phyloP scores from a whole-genome alignment of 306 rosid species.

The Cucurbita maxima region DNA sequence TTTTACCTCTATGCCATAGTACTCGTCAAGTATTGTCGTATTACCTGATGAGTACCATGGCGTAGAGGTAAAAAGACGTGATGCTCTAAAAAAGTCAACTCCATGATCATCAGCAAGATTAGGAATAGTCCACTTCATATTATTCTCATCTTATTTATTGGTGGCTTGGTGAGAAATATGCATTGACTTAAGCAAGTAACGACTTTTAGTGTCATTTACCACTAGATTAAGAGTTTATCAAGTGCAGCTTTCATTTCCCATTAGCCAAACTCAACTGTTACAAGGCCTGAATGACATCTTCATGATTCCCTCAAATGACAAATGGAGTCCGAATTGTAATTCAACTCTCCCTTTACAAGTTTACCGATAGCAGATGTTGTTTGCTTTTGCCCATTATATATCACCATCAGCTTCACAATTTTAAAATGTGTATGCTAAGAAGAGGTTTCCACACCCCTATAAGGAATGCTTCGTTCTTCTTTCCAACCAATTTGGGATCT shows the following conservation, averaged over 20 bases:
- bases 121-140: not conserved
- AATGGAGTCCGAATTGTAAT: not conserved
- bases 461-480: no score
- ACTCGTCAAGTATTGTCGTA: not conserved
- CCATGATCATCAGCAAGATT: not conserved
- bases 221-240: not conserved
- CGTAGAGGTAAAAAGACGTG: not conserved
- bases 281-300: not conserved
- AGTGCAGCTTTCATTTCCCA: not conserved
- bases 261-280: not conserved
- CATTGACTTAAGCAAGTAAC: conserved; percentile 2
- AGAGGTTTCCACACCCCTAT: no score
- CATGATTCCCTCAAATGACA: not conserved
- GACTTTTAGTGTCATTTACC: not conserved
- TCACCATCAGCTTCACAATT: no score
- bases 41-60: not conserved
- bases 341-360: not conserved
- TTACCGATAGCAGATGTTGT: no score
- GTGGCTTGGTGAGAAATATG: not conserved
- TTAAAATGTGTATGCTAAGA: no score
- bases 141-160: not conserved
- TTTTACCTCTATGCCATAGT: not conserved
- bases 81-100: conserved; percentile 1
- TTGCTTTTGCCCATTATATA: no score
- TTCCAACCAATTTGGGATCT: no score